Base-by-base conservation (phyloP, 208 protist species). In the Trypanosomatidae sp. region DNA sequence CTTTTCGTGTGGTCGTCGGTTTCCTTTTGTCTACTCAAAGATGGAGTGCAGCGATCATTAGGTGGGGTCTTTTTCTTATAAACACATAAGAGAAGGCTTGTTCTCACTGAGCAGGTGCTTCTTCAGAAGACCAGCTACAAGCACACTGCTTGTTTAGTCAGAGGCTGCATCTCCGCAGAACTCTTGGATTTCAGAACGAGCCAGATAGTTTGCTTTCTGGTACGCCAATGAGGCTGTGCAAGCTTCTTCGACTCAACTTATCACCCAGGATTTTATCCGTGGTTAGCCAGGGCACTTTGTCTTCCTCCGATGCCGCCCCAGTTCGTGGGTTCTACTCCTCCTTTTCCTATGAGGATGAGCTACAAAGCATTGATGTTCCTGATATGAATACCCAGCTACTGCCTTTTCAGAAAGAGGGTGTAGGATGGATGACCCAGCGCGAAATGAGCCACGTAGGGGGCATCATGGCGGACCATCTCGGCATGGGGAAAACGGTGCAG, bases 401-500 rank as follows among this genome's bases (percentile, higher is more conserved):
- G 22, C 90, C 91, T 0, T 97, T 97, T 84, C 93, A 97, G 72
- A 94, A 93, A 72, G 89, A 97, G 62, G 93, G 93, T 55, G 86
- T 97, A 52, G 85, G 90, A 33, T 97, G 93, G 91, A 97, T 97
- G 93, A 83, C 85, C 28, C 85, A 92, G 19, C 82, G 91, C 22
- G 91, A 97, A 72, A 74, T 89, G 19, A 75, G 62, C 41, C 85
- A 94, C 70, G 79, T 92, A 19, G 93, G 93, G 13, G 93, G 93
- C 25, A 96, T 97, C 44, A 95, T 97, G 91, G 91, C 93, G 0
- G 93, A 97, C 62, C 93, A 97, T 65, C 77, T 97, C 17, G 93
- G 93, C 13, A 95, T 97, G 89, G 93, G 93, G 1, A 97, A 97
- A 76, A 97, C 93, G 3, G 80, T 97, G 44, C 93, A 97, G 66